Percentiles rank a stretch among this genome's conserved stretches.
phyloP scores from a whole-genome alignment of 1,284 basidiomycete genomes.

The Agaricales sp. region DNA sequence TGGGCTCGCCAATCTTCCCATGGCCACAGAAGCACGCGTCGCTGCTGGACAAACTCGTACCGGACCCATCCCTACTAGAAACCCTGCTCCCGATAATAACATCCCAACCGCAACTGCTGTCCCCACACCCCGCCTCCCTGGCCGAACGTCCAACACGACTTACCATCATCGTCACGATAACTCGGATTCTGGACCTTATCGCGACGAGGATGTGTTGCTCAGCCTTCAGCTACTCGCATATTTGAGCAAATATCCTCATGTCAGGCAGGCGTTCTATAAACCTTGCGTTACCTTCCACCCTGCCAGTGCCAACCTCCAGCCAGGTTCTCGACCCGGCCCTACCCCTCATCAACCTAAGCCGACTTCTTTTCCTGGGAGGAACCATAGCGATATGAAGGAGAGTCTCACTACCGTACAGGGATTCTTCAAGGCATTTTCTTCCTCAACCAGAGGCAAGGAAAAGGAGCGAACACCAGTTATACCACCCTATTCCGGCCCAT shows the following conservation, averaged over 20 bases:
- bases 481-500: conserved; percentile 2
- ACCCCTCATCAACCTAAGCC: not conserved
- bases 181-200: conserved; percentile 47
- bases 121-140: not conserved
- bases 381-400: conserved; percentile 20
- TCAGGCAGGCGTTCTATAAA: conserved; percentile 94
- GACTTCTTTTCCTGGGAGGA: not conserved
- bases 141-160: not conserved
- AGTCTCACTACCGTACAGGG: conserved; percentile 14
- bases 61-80: not conserved
- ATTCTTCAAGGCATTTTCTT: conserved; percentile 13
- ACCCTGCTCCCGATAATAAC: not conserved
- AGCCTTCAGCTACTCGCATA: conserved; percentile 92
- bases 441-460: not conserved
- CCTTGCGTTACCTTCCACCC: conserved; percentile 67
- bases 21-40: not conserved
- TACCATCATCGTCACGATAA: not conserved
- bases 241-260: conserved; percentile 96
- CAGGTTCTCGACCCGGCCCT: conserved; percentile 7
- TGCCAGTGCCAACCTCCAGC: conserved; percentile 37
- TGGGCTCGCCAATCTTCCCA: conserved; percentile 14
- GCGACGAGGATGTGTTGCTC: conserved; percentile 91
- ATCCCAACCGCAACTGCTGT: not conserved
- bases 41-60: not conserved
- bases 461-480: not conserved